phyloP scores from a whole-genome alignment of 2,329 filamentous ascomycete genomes.

The Aspergillus cejpii region DNA sequence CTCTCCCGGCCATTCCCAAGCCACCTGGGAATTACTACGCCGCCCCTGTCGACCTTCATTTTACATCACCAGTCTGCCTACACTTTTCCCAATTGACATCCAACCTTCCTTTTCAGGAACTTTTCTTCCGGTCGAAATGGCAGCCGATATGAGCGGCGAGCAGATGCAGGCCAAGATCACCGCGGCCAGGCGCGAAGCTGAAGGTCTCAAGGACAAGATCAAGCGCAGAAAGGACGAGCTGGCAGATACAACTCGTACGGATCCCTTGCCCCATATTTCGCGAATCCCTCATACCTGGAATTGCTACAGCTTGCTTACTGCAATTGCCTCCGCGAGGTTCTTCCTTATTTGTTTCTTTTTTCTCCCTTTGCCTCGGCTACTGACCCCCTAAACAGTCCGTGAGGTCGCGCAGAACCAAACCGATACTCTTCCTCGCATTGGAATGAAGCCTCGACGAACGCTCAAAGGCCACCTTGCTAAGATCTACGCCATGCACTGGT shows the following conservation, averaged over 20 bases:
- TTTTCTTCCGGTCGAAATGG: slow-evolving; percentile 33
- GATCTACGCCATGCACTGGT: slow-evolving; percentile 99
- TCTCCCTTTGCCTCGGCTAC: slow-evolving; percentile 14
- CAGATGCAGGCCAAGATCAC: slow-evolving; percentile 88
- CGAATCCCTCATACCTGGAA: not conserved
- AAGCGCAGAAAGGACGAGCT: slow-evolving; percentile 99
- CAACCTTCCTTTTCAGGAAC: slow-evolving; percentile 21
- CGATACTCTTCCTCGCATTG: slow-evolving; percentile 82
- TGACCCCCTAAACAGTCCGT: slow-evolving; percentile 58
- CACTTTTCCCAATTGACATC: slow-evolving; percentile 19
- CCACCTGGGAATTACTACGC: slow-evolving; percentile 17
- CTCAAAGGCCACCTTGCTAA: slow-evolving; percentile 97
- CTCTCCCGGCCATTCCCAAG: slow-evolving; percentile 8
- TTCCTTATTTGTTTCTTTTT: not conserved
- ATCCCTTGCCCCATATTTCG: slow-evolving; percentile 21
- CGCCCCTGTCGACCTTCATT: slow-evolving; percentile 33
- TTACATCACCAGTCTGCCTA: slow-evolving; percentile 8
- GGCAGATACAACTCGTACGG: slow-evolving; percentile 91
- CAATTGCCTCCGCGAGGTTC: not conserved
- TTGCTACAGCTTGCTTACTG: not conserved
- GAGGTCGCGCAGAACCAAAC: slow-evolving; percentile 88
- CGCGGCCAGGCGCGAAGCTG: slow-evolving; percentile 90
- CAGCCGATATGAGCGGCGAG: slow-evolving; percentile 46
- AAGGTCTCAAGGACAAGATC: slow-evolving; percentile 96
- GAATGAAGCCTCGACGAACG: slow-evolving; percentile 96